Percentiles rank a stretch among this genome's conserved stretches.
phyloP scores from a whole-genome alignment of 352 stramenopile species.

The Blastocystis sp. region DNA sequence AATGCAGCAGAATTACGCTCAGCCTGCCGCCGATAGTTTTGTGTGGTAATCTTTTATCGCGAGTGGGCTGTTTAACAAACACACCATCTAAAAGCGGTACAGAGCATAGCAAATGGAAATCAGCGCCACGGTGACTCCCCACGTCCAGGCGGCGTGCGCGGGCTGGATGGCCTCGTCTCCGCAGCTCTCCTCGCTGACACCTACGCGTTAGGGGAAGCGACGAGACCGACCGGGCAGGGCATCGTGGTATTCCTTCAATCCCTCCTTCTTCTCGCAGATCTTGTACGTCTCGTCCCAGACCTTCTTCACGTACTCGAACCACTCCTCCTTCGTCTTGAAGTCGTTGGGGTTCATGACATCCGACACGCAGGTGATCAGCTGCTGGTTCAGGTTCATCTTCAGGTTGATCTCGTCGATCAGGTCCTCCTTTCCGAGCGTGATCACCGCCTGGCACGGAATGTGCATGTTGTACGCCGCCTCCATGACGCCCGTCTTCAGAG shows the following conservation, averaged over 20 bases:
- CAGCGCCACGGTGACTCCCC: not conserved
- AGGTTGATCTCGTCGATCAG: conserved; percentile 64
- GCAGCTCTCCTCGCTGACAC: conserved; percentile 19
- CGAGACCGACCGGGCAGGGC: not conserved
- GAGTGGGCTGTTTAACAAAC: conserved; percentile 37
- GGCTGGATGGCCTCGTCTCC: conserved; percentile 30
- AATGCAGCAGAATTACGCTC: not conserved
- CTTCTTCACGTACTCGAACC: conserved; percentile 19
- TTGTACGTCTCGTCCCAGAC: conserved; percentile 59
- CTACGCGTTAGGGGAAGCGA: not conserved
- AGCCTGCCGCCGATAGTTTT: not conserved
- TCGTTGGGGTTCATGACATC: conserved; percentile 57
- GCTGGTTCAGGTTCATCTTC: conserved; percentile 16
- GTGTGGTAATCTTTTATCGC: conserved; percentile 19
- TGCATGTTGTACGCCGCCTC: conserved; percentile 66
- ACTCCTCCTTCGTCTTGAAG: conserved; percentile 62
- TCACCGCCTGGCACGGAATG: conserved; percentile 37
- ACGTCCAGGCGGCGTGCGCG: conserved; percentile 22
- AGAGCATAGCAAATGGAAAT: conserved; percentile 20
- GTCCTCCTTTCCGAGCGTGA: conserved; percentile 58
- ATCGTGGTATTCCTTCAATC: not conserved
- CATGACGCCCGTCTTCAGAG: conserved; percentile 64
- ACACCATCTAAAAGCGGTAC: conserved; percentile 6
- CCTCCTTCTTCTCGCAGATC: conserved; percentile 57
- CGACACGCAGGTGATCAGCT: conserved; percentile 30